Base-by-base conservation (phyloP, 2,329 filamentous ascomycete genomes). In the Cladophialophora bantiana region DNA sequence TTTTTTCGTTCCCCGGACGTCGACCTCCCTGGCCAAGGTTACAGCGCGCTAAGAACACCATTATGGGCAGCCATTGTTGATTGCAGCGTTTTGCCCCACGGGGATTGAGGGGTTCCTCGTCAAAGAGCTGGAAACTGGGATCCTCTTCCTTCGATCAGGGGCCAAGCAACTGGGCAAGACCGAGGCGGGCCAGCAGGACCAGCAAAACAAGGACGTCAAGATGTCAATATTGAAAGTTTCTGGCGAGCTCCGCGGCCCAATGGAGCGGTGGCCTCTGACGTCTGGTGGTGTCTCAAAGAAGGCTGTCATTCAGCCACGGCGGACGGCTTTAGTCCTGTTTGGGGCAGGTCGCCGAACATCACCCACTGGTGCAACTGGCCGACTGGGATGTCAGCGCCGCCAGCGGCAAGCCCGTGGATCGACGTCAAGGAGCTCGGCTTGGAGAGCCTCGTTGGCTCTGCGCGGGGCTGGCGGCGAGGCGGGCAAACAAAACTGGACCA, bases 1-100 rank as follows among this genome's bases (percentile, higher is more conserved):
- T 42, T 60, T 48, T 53, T 35, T 52, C 59, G 40, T 5, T 4
- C 20, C 48, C 42, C 48, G 48, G 35, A 54, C 59, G n/a, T 32
- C 54, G 42, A 26, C 59, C 20, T 48, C 60, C 60, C 60, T 62
- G 60, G 60, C 54, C 38, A 56, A 62, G 31, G 60, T 62, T 62
- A 62, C 60, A 62, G 60, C 59, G 38, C 52, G 38, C 60, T 56
- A 62, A n/a, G 36, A 26, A 45, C 38, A 55, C 34, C 50, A 10
- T 7, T 18, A 34, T 9, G 42, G n/a, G 10, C 45, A 50, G 45
- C 45, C 45, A 50, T 26, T 42, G 20, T 50, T 62, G 35, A 52
- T 34, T 56, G 60, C 50, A 55, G 40, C n/a, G 36, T 42, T 45
- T 62, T 48, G 60, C 50, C 60, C 60, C 60, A 56, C 60, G 60